These are phyloP conservation scores for Fusarium coicis DNA, from an alignment of 2,329 filamentous ascomycete species.

Conservation along the genomic window DNA sequence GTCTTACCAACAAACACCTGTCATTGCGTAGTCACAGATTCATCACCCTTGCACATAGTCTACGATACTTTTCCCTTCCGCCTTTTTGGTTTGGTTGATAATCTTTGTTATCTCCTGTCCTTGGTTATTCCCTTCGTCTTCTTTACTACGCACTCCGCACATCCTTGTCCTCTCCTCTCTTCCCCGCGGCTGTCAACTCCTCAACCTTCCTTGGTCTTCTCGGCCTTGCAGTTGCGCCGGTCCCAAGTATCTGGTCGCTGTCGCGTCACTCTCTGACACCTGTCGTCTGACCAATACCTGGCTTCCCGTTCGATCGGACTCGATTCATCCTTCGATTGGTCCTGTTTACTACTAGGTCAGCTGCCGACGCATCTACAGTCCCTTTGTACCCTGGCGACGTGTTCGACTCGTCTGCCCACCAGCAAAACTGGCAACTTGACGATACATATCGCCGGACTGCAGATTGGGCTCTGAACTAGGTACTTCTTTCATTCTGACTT, in stretches of 20 bases:
- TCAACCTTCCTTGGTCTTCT: conserved; percentile 17
- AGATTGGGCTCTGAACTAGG: conserved; percentile 6
- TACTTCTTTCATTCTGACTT: conserved; percentile 13
- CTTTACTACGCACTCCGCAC: not conserved
- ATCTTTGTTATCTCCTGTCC: conserved; percentile 20
- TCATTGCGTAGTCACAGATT: conserved; percentile 25
- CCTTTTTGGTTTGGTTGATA: conserved; percentile 18
- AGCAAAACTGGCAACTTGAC: conserved; percentile 18
- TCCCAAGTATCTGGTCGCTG: conserved; percentile 36
- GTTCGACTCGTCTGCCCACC: conserved; percentile 36
- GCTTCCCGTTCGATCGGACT: conserved; percentile 27
- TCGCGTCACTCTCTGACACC: conserved; percentile 38
- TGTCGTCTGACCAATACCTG: conserved; percentile 36
- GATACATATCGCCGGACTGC: conserved; percentile 27
- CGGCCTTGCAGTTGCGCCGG: conserved; percentile 18
- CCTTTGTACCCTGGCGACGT: conserved; percentile 33
- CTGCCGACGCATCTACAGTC: conserved; percentile 34
- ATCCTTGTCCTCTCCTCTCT: conserved; percentile 5
- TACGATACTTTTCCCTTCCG: conserved; percentile 4
- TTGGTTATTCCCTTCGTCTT: conserved; percentile 19
- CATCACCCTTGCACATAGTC: conserved; percentile 17
- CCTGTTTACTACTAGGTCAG: conserved; percentile 30
- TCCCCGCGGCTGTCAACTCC: conserved; percentile 3
- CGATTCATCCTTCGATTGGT: conserved; percentile 36
- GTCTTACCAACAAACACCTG: conserved; percentile 35